These are phyloP conservation scores for Talaromyces verruculosus DNA, from an alignment of 2,329 filamentous ascomycete species.

Conservation along the genomic window DNA sequence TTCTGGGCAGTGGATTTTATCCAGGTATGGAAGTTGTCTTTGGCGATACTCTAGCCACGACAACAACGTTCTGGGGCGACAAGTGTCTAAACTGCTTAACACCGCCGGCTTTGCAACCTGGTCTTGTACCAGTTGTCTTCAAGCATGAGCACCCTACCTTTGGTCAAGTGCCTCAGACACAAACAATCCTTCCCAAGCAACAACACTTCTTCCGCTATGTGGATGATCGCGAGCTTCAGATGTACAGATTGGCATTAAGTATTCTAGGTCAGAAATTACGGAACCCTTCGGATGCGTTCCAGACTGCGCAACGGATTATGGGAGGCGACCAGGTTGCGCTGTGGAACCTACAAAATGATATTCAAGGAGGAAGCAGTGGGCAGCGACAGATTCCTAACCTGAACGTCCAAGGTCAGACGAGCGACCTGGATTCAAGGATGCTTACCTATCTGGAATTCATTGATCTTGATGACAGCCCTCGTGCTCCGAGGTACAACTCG, in stretches of 20 bases:
- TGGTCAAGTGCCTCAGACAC: slow-evolving; percentile 46
- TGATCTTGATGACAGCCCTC: slow-evolving; percentile 71
- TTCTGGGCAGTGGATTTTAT: slow-evolving; percentile 77
- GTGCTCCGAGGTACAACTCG: slow-evolving; percentile 66
- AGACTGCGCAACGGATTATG: slow-evolving; percentile 51
- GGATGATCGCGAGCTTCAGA: slow-evolving; percentile 50
- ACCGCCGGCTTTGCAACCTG: slow-evolving; percentile 67
- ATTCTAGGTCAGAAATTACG: slow-evolving; percentile 50
- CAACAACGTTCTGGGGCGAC: slow-evolving; percentile 77
- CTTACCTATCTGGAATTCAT: slow-evolving; percentile 75
- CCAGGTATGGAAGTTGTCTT: slow-evolving; percentile 83
- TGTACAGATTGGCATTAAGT: slow-evolving; percentile 46
- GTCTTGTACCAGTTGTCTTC: slow-evolving; percentile 70
- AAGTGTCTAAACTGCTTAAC: slow-evolving; percentile 76
- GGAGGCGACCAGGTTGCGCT: slow-evolving; percentile 46
- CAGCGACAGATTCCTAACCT: slow-evolving; percentile 48
- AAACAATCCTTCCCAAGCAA: slow-evolving; percentile 49
- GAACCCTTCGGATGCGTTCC: slow-evolving; percentile 49
- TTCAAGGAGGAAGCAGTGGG: slow-evolving; percentile 44
- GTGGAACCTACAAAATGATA: slow-evolving; percentile 49
- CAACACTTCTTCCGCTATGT: slow-evolving; percentile 68
- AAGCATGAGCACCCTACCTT: slow-evolving; percentile 56
- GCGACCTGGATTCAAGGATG: slow-evolving; percentile 65
- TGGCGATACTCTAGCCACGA: slow-evolving; percentile 66
- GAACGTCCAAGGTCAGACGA: slow-evolving; percentile 43